Evolutionary conservation across 352 stramenopile species (phyloP), one percentile per base, ranked within the genome.

Genomic region (Phytophthora syringae): DNA sequence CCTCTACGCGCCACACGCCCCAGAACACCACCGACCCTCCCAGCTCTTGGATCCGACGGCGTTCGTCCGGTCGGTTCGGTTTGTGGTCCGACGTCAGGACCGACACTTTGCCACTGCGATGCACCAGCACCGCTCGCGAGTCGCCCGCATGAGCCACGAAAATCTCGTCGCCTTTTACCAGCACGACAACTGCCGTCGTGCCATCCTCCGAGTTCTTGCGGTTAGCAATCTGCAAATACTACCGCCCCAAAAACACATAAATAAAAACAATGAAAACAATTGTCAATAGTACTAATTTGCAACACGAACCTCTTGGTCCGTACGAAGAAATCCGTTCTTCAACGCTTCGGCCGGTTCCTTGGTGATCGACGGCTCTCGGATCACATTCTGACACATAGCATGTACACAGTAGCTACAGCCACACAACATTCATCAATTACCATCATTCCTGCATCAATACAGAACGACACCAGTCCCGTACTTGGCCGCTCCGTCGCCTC

Each of bases 1-100:
- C 94, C 69, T 98, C 86, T n/a, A 98, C 94, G 42, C 94, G 87
- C 89, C 92, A 98, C 34, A 97, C 88, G 20, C 94, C 94, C 86
- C 88, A 97, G 53, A 97, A 91, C 12, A 97, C 88, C 2, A 98
- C 89, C 21, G 79, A 93, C 37, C 94, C 94, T 25, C 94, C 93
- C 16, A 97, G 70, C 47, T 93, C 83, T 40, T 90, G 81, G 53
- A 98, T 95, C 36, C 94, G 82, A 51, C 90, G 86, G 43, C 84
- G 80, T 76, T 98, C 94, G 44, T 98, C 91, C 27, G 88, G 84
- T 24, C 89, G 87, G 59, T 97, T 96, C 13, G 94, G 94, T 71
- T 97, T 97, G 70, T 98, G 93, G 69, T 98, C 93, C 7, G 74
- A 76, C 20, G 89, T 97, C 39, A 98, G 76, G 13, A 82, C 64